These are phyloP conservation scores for Drechslerella stenobrocha DNA, from an alignment of 2,329 filamentous ascomycete species.

Conservation along the genomic window DNA sequence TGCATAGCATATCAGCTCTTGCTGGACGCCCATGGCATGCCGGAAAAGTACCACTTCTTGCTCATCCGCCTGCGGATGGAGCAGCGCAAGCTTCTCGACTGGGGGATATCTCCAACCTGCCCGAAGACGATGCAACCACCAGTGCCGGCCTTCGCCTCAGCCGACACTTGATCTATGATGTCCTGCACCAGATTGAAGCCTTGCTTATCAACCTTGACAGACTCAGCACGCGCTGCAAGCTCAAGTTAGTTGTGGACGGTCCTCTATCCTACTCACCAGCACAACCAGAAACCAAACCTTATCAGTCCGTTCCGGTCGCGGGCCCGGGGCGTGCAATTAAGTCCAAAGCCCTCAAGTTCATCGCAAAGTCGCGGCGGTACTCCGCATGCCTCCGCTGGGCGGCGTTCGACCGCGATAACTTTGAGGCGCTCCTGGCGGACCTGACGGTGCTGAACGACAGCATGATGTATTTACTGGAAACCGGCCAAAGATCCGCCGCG, in stretches of 20 bases:
- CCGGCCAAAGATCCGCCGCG: constrained; percentile 9
- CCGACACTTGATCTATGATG: constrained; percentile 20
- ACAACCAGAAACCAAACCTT: background rate
- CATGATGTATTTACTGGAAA: constrained; percentile 22
- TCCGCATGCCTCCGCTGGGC: constrained; percentile 16
- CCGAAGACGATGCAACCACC: constrained; percentile 13
- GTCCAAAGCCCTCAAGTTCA: constrained; percentile 12
- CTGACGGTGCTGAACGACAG: constrained; percentile 11
- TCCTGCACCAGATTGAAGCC: constrained; percentile 22
- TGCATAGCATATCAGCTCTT: constrained; percentile 11
- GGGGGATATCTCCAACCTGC: constrained; percentile 12
- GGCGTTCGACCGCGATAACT: constrained; percentile 15
- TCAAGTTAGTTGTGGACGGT: constrained; percentile 13
- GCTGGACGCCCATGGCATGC: constrained; percentile 21
- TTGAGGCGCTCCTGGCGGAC: constrained; percentile 16
- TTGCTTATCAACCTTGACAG: constrained; percentile 11
- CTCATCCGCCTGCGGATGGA: constrained; percentile 19
- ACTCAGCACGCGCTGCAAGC: constrained; percentile 14
- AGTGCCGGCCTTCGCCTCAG: background rate
- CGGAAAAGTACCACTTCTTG: constrained; percentile 15
- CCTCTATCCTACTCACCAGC: constrained; percentile 11
- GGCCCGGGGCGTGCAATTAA: constrained; percentile 12
- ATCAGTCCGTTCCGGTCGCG: background rate
- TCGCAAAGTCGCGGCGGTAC: constrained; percentile 14
- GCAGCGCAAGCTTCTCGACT: constrained; percentile 25